phyloP scores from a whole-genome alignment of 345 rosid species.

The Aethionema arabicum region DNA sequence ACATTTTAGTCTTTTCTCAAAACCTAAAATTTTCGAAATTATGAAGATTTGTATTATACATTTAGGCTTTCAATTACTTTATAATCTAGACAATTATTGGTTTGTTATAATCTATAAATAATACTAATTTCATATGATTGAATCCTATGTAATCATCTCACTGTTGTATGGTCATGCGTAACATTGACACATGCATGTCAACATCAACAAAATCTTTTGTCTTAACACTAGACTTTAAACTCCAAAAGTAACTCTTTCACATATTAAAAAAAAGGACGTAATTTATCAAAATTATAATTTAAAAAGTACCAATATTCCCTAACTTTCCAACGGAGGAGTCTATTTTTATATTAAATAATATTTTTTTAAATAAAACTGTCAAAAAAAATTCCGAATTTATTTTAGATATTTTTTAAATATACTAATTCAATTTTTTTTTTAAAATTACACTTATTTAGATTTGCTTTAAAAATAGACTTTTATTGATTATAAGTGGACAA shows the following conservation, averaged over 20 bases:
- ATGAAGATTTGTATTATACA: conserved; percentile 14
- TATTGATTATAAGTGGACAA: no score
- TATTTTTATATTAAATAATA: no score
- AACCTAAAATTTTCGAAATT: conserved; percentile 9
- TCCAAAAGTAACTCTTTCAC: neutral
- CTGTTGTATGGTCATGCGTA: conserved; percentile 7
- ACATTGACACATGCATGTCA: conserved; percentile 9
- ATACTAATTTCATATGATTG: neutral
- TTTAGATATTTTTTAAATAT: no score
- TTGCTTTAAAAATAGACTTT: no score
- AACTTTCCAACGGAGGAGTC: no score
- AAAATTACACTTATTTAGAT: no score
- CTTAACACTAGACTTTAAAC: neutral
- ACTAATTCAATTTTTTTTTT: no score
- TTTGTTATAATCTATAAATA: neutral
- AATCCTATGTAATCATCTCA: neutral
- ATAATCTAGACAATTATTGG: neutral
- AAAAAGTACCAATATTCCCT: no score
- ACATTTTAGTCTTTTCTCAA: conserved; percentile 11
- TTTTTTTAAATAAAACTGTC: no score
- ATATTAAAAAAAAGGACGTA: neutral
- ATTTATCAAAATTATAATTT: neutral
- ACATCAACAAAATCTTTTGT: neutral
- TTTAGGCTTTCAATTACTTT: neutral
- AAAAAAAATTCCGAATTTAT: no score